phyloP scores from a whole-genome alignment of 805 yeast genomes.

The Diddensiella transvaalensis region DNA sequence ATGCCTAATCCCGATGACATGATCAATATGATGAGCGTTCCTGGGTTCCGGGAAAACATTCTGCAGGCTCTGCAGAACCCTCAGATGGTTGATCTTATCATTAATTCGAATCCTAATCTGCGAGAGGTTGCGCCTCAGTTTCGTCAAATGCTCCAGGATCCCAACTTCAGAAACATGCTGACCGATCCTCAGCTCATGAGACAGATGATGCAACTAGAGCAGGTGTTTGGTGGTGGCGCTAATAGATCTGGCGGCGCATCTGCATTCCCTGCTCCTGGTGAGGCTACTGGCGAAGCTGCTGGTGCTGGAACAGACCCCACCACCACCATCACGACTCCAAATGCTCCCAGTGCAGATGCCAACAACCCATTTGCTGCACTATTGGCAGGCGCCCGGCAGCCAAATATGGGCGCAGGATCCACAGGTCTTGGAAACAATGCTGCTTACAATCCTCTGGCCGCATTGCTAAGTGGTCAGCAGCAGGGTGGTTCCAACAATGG shows the following conservation, averaged over 20 bases:
- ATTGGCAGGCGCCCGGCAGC: conserved; percentile 36
- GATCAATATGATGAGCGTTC: conserved; percentile 71
- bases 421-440: conserved; percentile 26
- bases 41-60: conserved; percentile 78
- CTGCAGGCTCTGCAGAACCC: conserved; percentile 81
- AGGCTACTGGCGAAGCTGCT: conserved; percentile 16
- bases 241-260: conserved; percentile 21
- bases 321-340: conserved; percentile 21
- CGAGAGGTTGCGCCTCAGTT: conserved; percentile 84
- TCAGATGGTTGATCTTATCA: conserved; percentile 78
- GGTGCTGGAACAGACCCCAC: conserved; percentile 3
- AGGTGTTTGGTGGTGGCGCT: conserved; percentile 45
- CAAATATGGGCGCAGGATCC: conserved; percentile 25
- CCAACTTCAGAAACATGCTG: conserved; percentile 72
- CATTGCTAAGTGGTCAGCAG: conserved; percentile 28
- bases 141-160: conserved; percentile 79
- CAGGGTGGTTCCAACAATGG: conserved; percentile 3
- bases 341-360: conserved; percentile 28
- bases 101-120: conserved; percentile 78
- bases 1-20: conserved; percentile 76
- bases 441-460: conserved; percentile 18
- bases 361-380: conserved; percentile 56
- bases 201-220: conserved; percentile 72
- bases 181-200: conserved; percentile 84
- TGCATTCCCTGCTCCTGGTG: conserved; percentile 34